Base-by-base conservation (phyloP, 805 yeast genomes). In the Candida chilensis region DNA sequence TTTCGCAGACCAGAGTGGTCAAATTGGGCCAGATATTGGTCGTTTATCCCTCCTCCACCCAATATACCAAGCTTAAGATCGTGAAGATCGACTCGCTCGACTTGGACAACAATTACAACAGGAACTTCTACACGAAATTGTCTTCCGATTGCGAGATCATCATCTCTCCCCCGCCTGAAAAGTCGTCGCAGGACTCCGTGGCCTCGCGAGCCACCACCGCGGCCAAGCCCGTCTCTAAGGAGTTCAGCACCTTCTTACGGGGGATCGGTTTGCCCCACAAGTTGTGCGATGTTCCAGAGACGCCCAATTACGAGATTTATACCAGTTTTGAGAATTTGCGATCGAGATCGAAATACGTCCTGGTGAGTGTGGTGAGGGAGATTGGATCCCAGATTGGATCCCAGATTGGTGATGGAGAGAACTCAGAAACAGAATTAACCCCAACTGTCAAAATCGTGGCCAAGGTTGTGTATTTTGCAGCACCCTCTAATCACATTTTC, bases 1-100 rank as follows among this genome's bases (percentile, higher is more conserved):
- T 90, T 20, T 73, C 78, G 32, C 96, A 90, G 48, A 76, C 94
- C 1, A 62, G 96, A 35, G 80, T 88, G 29, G 81, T 87, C 1
- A 60, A 75, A 0, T 29, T 66, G 13, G 60, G 64, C 27, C 87
- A 78, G 38, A 53, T 60, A 2, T 54, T 88, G 29, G 68, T 81
- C 5, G 79, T 88, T 3, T 85, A 74, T 44, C 82, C 94, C 1
- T 67, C 78, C 5, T 64, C 82, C 3, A 65, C 78, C 4, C 53
- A 69, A 3, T 50, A 56, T 4, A 88, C 94, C 8, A 68, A 67
- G 20, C 67, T 86, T 35, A 57, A 47, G 17, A 74, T 82, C 7
- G 50, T 63, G 10, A 55, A 57, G 18, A 57, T 78, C 10, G 57
- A 64, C 33, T 53, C 28, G 60, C 66, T 65, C 17, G 60, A 58